Conservation (phyloP, 78 protist species). For the Monocercomonoides exilis region DNA sequence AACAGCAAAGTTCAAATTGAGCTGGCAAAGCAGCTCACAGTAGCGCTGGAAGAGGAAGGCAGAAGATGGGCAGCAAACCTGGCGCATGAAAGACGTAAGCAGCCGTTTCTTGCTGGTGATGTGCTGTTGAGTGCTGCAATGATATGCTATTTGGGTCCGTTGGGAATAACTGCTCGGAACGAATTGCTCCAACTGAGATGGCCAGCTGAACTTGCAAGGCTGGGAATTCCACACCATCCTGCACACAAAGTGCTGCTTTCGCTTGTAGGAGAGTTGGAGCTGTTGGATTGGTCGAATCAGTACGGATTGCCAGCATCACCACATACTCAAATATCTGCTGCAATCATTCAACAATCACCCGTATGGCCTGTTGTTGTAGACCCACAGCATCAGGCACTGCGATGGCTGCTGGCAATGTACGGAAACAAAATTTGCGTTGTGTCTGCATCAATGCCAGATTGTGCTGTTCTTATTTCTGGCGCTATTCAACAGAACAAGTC, state of each 20-base stretch:
- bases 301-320: background rate
- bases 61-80: background rate
- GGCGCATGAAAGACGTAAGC: background rate
- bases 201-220: background rate
- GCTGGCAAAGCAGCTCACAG: background rate
- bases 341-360: background rate
- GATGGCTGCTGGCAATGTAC: background rate
- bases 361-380: background rate
- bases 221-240: background rate
- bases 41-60: background rate
- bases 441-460: background rate
- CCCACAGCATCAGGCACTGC: background rate
- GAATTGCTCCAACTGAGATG: background rate
- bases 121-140: background rate
- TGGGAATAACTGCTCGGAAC: background rate
- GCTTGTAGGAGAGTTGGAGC: background rate
- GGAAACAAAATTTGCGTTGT: background rate
- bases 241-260: background rate
- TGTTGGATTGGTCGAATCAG: background rate
- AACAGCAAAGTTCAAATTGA: background rate
- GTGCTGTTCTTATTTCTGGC: background rate
- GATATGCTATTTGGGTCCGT: background rate
- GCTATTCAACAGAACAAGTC: background rate
- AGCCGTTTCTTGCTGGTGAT: background rate
- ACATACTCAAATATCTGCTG: background rate